A percentile compares a stretch with the other conserved stretches of the same genome.
Evolutionary conservation across 257 asterid species (phyloP).

Genomic region (Craterostigma plantagineum): DNA sequence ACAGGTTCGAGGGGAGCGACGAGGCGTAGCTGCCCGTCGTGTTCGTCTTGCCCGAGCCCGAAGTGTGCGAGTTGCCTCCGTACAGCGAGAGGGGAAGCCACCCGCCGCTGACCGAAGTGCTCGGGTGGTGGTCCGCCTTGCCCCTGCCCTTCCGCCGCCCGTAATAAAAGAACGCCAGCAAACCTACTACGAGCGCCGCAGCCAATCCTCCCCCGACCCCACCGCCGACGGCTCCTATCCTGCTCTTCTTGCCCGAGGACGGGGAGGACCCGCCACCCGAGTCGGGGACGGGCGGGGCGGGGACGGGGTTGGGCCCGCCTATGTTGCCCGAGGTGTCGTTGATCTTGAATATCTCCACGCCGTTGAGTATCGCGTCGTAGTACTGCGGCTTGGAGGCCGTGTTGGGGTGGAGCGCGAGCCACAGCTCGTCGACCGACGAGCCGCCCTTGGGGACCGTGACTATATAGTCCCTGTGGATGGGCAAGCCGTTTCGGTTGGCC

Average conservation of each 20-base stretch:
- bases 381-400: conserved; percentile 11
- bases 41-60: conserved; percentile 60
- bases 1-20: conserved; percentile 72
- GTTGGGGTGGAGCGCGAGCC: conserved; percentile 62
- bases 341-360: conserved; percentile 64
- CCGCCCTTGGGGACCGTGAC: conserved; percentile 36
- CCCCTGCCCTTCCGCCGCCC: conserved; percentile 24
- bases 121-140: conserved; percentile 9
- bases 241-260: conserved; percentile 12
- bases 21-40: conserved; percentile 72
- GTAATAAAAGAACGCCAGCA: conserved; percentile 24
- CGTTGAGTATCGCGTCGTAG: conserved; percentile 73
- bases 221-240: conserved; percentile 41
- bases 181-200: conserved; percentile 38
- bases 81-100: conserved; percentile 85
- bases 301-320: conserved; percentile 65
- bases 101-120: conserved; percentile 41
- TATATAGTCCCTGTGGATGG: conserved; percentile 41
- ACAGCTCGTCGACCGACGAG: conserved; percentile 48
- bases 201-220: conserved; percentile 73
- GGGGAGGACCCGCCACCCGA: conserved; percentile 13
- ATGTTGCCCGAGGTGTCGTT: conserved; percentile 41
- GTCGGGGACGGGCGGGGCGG: conserved; percentile 29
- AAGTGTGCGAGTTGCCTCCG: conserved; percentile 56
- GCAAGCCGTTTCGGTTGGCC: conserved; percentile 33